Base-by-base conservation (phyloP, 768 basidiomycete species). In the Rhodotorula babjevae region DNA sequence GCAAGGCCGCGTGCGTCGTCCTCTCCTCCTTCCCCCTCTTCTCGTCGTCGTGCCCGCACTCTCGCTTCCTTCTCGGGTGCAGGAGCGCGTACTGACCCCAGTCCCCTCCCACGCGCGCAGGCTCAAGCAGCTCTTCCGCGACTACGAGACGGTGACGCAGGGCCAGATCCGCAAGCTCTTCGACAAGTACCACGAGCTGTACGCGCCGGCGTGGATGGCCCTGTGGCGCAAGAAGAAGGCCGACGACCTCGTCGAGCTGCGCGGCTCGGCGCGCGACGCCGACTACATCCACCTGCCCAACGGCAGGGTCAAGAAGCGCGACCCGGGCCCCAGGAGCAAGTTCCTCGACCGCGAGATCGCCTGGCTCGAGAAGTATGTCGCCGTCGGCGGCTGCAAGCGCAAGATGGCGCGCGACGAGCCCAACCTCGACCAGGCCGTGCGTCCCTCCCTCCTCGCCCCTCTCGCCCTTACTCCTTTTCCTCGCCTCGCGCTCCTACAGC, bases 61-160 rank as follows among this genome's bases (percentile, higher is more conserved):
- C n/a, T n/a, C n/a, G 25, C 21, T n/a, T 3, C 9, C 25, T 10
- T 42, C 19, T 8, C 36, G n/a, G n/a, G n/a, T n/a, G n/a, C n/a
- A n/a, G n/a, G n/a, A n/a, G n/a, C n/a, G n/a, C n/a, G n/a, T n/a
- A n/a, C n/a, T n/a, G n/a, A n/a, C n/a, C n/a, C n/a, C n/a, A n/a
- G n/a, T 36, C 36, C 36, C 9, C 36, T 2, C 31, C 29, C 52
- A 3, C 21, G 8, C 9, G 10, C 14, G 6, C 59, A 67, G 66
- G n/a, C 58, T 67, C 49, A 12, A 29, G 49, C 66, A 67, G 66
- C 66, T 67, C n/a, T 53, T 42, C 66, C 18, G 33, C 59, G 53
- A 60, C 53, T 56, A 27, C n/a, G 40, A 27, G n/a, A 19, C 16
- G 2, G 25, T 44, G 50, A 19, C 29, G 29, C 31, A 67, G 66